Percentiles rank a stretch among this genome's conserved stretches.
phyloP scores from a whole-genome alignment of 1,139 yeast genomes.

The Magnusiomyces sp. region DNA sequence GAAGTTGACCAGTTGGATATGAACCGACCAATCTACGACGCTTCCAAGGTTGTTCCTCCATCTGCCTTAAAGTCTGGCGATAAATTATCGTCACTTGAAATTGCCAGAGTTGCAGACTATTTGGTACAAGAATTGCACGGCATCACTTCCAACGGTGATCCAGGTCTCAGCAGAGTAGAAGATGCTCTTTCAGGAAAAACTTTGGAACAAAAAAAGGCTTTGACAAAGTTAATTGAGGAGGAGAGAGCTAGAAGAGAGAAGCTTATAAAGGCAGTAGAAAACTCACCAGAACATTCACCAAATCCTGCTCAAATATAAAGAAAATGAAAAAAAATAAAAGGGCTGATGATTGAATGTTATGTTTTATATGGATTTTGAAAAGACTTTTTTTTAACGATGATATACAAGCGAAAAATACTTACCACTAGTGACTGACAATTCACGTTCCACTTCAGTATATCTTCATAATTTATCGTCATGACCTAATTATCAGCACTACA shows the following conservation, averaged over 20 bases:
- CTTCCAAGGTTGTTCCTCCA: neutral
- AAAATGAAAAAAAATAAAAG: neutral
- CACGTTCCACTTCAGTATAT: neutral
- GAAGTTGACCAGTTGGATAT: neutral
- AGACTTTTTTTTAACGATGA: neutral
- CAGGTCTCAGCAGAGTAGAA: slow-evolving; percentile 42
- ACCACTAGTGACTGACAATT: neutral
- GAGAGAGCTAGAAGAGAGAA: neutral
- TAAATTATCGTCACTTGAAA: neutral
- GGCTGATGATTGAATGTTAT: neutral
- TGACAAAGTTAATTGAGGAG: neutral
- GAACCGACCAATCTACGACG: slow-evolving; percentile 3
- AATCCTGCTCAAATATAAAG: no score
- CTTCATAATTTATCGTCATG: neutral
- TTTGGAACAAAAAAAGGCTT: neutral
- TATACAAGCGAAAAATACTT: no score
- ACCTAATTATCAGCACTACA: neutral
- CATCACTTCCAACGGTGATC: slow-evolving; percentile 34
- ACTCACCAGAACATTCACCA: no score
- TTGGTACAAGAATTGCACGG: slow-evolving; percentile 22
- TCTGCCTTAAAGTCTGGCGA: slow-evolving; percentile 1
- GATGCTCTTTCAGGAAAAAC: slow-evolving; percentile 34
- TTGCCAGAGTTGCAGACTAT: slow-evolving; percentile 8
- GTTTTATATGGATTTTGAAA: no score
- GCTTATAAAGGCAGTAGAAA: no score